Evolutionary conservation across 129 eudicot species (phyloP).

Genomic region (Deinandra increscens): DNA sequence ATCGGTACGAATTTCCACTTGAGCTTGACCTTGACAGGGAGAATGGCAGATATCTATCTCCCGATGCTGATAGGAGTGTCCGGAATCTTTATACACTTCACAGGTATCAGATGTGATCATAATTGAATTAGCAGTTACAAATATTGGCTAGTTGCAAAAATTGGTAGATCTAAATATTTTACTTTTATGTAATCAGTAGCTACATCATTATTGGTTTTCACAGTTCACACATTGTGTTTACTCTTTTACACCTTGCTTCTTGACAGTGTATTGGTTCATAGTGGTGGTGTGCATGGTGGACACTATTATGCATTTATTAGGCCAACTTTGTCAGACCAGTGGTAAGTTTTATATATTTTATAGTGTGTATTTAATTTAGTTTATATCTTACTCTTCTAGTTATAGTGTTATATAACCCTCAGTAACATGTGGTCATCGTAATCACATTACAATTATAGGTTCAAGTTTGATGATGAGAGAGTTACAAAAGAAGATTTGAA

Average conservation of each 20-base stretch:
- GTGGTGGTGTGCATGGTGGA: constrained; percentile 98
- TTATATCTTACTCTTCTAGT: background rate
- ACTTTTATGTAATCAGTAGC: constrained; percentile 13
- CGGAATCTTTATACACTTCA: constrained; percentile 93
- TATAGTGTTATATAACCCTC: background rate
- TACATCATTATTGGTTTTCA: constrained; percentile 3
- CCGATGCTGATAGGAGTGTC: constrained; percentile 89
- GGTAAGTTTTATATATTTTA: constrained; percentile 39
- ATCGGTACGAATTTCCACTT: constrained; percentile 92
- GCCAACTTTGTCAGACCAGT: constrained; percentile 86
- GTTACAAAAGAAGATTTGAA: constrained; percentile 92
- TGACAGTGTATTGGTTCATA: constrained; percentile 94
- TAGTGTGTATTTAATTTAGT: background rate
- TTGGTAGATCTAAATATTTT: background rate
- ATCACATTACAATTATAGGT: constrained; percentile 44
- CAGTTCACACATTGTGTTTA: constrained; percentile 4
- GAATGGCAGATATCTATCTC: constrained; percentile 82
- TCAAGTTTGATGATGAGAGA: constrained; percentile 92
- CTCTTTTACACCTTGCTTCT: constrained; percentile 17
- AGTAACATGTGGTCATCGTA: constrained; percentile 10
- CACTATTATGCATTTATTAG: constrained; percentile 92
- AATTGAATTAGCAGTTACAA: background rate
- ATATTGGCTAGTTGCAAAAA: constrained; percentile 4
- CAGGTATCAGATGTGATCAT: constrained; percentile 44
- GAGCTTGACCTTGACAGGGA: constrained; percentile 95